Evolutionary conservation across 2,329 filamentous ascomycete genomes (phyloP), one percentile per base, ranked within the genome.

Genomic region (Lasiodiplodia sp.): DNA sequence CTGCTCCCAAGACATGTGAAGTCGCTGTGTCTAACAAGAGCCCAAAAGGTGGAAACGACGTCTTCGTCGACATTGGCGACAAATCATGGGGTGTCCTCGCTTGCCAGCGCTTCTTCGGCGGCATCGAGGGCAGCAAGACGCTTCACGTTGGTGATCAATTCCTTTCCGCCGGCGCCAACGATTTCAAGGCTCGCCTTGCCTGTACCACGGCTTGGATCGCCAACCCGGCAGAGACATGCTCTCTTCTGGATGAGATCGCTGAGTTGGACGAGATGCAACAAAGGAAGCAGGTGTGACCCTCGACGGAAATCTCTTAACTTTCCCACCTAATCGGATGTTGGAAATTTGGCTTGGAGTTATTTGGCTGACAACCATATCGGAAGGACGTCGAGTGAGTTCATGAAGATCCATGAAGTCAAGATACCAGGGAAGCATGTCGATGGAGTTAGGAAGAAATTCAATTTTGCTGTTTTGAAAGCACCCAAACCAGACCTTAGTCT

Each of bases 151-250:
- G 96, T 16, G 89, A 99, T 80, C 96, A 99, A 82, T 99, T 99
- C 79, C 82, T 99, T 71, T 97, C 92, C 70, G 95, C 95, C 3
- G 94, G 94, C 0, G 93, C 94, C 18, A 99, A 99, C 81, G 96
- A 99, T 80, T 99, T 98, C 84, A 97, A 97, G 83, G 96, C 95
- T 8, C 86, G 95, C 37, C 88, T 94, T 74, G 94, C 96, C 23
- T 96, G 93, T 40, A 97, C 95, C 0, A 98, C 96, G 25, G 94
- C 95, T 1, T 99, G 96, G 96, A 97, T 99, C 72, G 95, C 96
- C 1, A 97, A 89, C 76, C 96, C 96, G 0, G 85, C 87, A 0
- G 96, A 99, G 85, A 99, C 96, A 37, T 93, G 97, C 49, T 89
- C 92, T 73, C 80, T 98, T 74, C 81, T 99, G 70, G 94, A 97